phyloP scores from a whole-genome alignment of 768 basidiomycete species.

The Kwoniella heveanensis region DNA sequence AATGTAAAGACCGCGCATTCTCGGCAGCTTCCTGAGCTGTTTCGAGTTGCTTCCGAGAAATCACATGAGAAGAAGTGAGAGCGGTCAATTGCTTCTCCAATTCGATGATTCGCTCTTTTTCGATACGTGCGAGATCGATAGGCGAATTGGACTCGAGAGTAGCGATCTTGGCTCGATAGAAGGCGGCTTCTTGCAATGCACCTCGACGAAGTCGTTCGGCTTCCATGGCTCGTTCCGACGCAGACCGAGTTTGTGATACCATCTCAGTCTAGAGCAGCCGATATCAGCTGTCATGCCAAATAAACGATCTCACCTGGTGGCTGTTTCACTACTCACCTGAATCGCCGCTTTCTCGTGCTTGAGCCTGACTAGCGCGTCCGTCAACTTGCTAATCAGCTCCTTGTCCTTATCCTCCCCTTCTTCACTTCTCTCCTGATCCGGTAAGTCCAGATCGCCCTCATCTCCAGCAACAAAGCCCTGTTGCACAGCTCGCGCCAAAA shows the following conservation, averaged over 20 bases:
- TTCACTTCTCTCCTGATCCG: conserved; percentile 59
- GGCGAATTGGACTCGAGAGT: conserved; percentile 75
- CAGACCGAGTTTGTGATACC: conserved; percentile 71
- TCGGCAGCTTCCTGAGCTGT: conserved; percentile 74
- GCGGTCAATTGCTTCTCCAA: conserved; percentile 71
- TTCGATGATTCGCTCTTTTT: conserved; percentile 75
- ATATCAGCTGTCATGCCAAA: conserved; percentile 61
- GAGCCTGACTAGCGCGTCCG: conserved; percentile 75
- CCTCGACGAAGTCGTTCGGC: conserved; percentile 74
- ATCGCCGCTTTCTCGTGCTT: conserved; percentile 58
- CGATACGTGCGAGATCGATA: conserved; percentile 68
- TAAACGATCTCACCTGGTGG: not conserved
- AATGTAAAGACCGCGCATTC: conserved; percentile 66
- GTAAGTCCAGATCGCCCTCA: conserved; percentile 60
- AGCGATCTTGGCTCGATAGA: conserved; percentile 90
- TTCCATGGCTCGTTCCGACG: conserved; percentile 75
- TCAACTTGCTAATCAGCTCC: conserved; percentile 58
- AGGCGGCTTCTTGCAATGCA: conserved; percentile 91
- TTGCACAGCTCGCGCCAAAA: conserved; percentile 71
- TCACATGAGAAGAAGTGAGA: conserved; percentile 61
- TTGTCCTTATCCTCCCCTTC: conserved; percentile 59
- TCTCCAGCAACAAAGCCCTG: conserved; percentile 71
- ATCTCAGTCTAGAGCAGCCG: conserved; percentile 39
- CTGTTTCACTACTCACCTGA: conserved; percentile 25
- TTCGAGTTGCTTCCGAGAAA: conserved; percentile 66